Evolutionary conservation across 352 stramenopile species (phyloP).

Genomic region (Phytophthora palmivora): DNA sequence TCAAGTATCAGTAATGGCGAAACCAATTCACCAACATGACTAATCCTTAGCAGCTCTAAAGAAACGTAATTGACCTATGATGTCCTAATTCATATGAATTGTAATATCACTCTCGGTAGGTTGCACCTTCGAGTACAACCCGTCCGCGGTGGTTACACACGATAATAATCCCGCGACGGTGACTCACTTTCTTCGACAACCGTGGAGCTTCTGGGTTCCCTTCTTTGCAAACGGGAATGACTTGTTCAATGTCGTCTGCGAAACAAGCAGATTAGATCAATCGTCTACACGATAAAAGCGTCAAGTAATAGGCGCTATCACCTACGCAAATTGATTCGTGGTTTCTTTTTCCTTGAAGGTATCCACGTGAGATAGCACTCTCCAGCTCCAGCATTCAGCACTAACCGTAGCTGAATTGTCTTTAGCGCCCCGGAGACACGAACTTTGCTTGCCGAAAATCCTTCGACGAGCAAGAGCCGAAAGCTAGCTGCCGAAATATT

Average conservation of each 20-base stretch:
- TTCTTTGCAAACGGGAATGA: conserved; percentile 58
- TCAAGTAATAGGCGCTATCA: too few relatives aligned
- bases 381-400: conserved; percentile 46
- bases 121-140: conserved; percentile 64
- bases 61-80: too few relatives aligned
- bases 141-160: conserved; percentile 70
- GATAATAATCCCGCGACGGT: conserved; percentile 68
- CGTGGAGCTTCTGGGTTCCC: conserved; percentile 54
- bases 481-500: conserved; percentile 61
- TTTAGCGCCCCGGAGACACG: conserved; percentile 74
- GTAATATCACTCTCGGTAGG: conserved; percentile 66
- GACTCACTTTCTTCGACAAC: conserved; percentile 71
- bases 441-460: conserved; percentile 76
- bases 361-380: conserved; percentile 81
- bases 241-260: conserved; percentile 57
- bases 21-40: too few relatives aligned
- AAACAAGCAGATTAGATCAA: too few relatives aligned
- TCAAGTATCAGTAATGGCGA: too few relatives aligned
- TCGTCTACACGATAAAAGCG: too few relatives aligned
- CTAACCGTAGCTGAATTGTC: conserved; percentile 63
- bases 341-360: conserved; percentile 72
- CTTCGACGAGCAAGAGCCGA: conserved; percentile 50
- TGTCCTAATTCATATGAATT: too few relatives aligned
- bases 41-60: too few relatives aligned
- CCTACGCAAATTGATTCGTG: conserved; percentile 64